Conservation (phyloP, 352 stramenopile genomes). For the Phytopythium vexans region DNA sequence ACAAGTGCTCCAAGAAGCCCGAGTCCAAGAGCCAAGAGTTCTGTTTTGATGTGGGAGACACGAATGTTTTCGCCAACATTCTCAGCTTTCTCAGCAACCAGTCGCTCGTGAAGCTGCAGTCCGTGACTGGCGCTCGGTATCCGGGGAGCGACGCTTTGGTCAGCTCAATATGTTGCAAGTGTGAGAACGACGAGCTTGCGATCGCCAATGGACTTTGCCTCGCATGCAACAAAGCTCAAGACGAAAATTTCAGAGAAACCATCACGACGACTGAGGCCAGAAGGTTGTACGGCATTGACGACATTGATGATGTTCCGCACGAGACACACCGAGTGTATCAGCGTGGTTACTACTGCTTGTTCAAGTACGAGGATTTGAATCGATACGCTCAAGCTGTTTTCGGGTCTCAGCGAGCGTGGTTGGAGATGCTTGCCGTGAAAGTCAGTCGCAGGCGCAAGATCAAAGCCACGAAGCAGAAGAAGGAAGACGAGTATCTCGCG, state of each 20-base stretch:
- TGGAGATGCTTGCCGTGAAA: slow-evolving; percentile 8
- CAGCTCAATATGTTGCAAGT: slow-evolving; percentile 11
- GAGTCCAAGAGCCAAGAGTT: too few species aligned
- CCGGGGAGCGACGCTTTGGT: slow-evolving; percentile 8
- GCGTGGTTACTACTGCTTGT: slow-evolving; percentile 11
- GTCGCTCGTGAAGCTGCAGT: slow-evolving; percentile 21
- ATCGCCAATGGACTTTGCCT: slow-evolving; percentile 8
- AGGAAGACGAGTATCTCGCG: slow-evolving; percentile 3
- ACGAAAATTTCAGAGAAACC: slow-evolving; percentile 1
- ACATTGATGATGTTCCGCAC: slow-evolving; percentile 6
- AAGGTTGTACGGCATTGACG: slow-evolving; percentile 8
- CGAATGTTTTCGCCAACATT: slow-evolving; percentile 7
- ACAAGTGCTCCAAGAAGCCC: slow-evolving; percentile 8
- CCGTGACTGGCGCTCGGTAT: slow-evolving; percentile 14
- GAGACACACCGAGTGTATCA: not conserved
- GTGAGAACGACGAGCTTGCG: slow-evolving; percentile 21
- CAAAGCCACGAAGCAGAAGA: slow-evolving; percentile 2
- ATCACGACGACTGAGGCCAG: slow-evolving; percentile 13
- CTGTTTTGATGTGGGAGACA: too few species aligned
- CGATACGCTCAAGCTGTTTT: slow-evolving; percentile 8
- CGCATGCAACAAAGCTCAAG: slow-evolving; percentile 3
- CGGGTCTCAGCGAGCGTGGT: slow-evolving; percentile 15
- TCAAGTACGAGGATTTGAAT: slow-evolving; percentile 6
- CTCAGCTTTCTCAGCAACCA: slow-evolving; percentile 18
- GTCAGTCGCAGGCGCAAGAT: slow-evolving; percentile 3